Evolutionary conservation across 2,329 filamentous ascomycete species (phyloP), one percentile per base, ranked within the genome.

Genomic region (Helotiales sp.): DNA sequence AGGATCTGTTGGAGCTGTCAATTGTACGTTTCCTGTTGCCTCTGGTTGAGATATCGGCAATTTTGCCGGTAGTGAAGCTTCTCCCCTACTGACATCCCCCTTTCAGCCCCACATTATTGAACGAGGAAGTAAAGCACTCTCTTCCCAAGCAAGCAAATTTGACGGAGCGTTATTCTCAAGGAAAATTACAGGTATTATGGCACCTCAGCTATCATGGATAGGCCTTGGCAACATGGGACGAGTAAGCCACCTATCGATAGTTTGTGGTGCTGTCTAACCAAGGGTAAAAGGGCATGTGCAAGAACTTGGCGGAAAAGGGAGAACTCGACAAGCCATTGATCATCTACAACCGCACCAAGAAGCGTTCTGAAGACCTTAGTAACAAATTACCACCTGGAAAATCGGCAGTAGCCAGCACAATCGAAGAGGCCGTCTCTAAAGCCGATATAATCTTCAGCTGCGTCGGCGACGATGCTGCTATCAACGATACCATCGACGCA

Each of bases 171-270:
- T 12, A 10, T 44, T 13, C 7, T 22, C 8, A 17, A 5, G 24
- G 10, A 27, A 44, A 12, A 25, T 25, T 17, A 25, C 22, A 25
- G 40, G 27, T 61, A 72, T 60, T 6, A 85, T 85, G 83, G 75
- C 81, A 42, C 78, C 80, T 57, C 84, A 82, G 73, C 69, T 95
- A 52, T 80, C 91, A 66, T 96, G 86, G 85, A 85, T 96, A 54
- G 91, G 92, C 57, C 81, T 96, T 51, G 91, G 91, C 52, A 96
- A 96, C 72, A 96, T 96, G 85, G 92, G 90, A 64, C 82, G 87
- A 70, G 89, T 89, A 77, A 77, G 83, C 74, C 29, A 5, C 17
- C 5, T 29, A 27, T 48, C 24, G 3, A 17, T 5, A 36, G 10
- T 49, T 29, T 25, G 12, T 19, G 15, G 13, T 19, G 19, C 50